Percentiles rank a stretch among this genome's conserved stretches.
Evolutionary conservation across 177 flowering plant species (phyloP).

Genomic region (Viscum album): DNA sequence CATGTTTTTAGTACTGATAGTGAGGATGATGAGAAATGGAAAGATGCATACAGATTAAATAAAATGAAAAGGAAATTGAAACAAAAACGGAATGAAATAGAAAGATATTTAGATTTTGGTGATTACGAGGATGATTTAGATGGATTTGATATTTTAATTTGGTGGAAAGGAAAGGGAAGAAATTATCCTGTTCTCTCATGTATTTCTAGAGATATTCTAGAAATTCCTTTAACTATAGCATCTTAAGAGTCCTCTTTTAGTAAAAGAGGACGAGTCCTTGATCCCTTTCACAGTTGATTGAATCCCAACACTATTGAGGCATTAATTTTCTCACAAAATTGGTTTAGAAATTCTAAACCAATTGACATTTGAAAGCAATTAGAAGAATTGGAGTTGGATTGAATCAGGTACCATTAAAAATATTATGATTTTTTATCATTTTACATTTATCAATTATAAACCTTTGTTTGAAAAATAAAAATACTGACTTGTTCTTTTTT

Average conservation of each 20-base stretch:
- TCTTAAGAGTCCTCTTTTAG: constrained; percentile 12
- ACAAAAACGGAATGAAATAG: background rate
- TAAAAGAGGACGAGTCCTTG: constrained; percentile 1
- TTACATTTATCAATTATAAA: too few species aligned
- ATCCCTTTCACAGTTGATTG: constrained; percentile 9
- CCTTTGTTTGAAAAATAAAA: too few species aligned
- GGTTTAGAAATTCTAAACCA: constrained; percentile 5
- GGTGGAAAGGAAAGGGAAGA: constrained; percentile 6
- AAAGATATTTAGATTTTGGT: constrained; percentile 2
- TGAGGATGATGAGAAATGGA: too few species aligned
- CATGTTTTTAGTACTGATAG: too few species aligned
- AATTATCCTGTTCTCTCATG: constrained; percentile 6
- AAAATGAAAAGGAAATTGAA: background rate
- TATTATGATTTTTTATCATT: too few species aligned
- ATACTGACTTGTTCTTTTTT: too few species aligned
- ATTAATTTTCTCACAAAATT: constrained; percentile 8
- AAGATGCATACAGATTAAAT: too few species aligned
- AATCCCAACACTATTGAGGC: background rate
- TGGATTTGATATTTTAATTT: constrained; percentile 3
- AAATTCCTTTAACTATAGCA: constrained; percentile 8
- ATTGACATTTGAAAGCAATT: too few species aligned
- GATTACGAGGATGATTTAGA: background rate
- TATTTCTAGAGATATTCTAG: constrained; percentile 3
- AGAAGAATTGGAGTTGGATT: too few species aligned
- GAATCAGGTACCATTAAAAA: too few species aligned